Percentiles rank a stretch among this genome's conserved stretches.
Evolutionary conservation across 2,329 filamentous ascomycete genomes (phyloP).

Genomic region (Botrytis cinerea): DNA sequence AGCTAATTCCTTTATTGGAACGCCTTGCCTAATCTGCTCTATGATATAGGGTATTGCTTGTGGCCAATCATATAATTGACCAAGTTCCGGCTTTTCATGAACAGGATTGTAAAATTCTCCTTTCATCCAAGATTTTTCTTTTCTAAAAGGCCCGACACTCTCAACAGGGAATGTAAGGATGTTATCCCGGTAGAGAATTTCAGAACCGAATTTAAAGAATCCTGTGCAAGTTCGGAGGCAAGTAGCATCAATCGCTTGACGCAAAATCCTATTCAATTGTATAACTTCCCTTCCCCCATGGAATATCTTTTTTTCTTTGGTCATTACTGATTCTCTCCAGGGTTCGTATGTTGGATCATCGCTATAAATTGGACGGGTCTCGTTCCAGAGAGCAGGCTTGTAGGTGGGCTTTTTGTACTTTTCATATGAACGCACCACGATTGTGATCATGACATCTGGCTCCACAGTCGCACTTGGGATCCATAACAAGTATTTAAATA

Average conservation of each 20-base stretch:
- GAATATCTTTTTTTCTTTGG: background rate
- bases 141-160: too few species aligned
- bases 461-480: background rate
- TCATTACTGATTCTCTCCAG: background rate
- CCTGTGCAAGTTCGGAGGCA: background rate
- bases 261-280: background rate
- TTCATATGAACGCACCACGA: background rate
- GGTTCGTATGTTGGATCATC: background rate
- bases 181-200: background rate
- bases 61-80: background rate
- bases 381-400: background rate
- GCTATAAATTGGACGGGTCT: background rate
- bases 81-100: too few species aligned
- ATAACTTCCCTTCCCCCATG: background rate
- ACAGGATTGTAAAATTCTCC: background rate
- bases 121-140: background rate
- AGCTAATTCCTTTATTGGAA: background rate
- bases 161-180: background rate
- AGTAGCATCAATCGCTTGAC: background rate
- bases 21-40: background rate
- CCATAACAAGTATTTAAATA: background rate
- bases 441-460: background rate
- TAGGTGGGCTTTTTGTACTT: background rate
- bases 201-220: too few species aligned
- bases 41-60: background rate